Base-by-base conservation (phyloP, 257 asterid species). In the Parsonsia alboflavescens region DNA sequence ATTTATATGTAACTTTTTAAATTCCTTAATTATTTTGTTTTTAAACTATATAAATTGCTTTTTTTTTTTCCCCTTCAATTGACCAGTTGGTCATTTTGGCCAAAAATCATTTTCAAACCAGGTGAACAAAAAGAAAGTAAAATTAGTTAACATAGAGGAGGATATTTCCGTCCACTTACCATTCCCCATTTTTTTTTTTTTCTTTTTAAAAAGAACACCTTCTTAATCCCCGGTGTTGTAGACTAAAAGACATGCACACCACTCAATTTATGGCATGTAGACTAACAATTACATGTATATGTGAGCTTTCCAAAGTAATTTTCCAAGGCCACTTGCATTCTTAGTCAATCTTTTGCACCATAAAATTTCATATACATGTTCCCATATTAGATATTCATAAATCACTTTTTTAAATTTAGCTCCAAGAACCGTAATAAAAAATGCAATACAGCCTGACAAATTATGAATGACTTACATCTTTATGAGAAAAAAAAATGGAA, bases 401-500 rank as follows among this genome's bases (percentile, higher is more conserved):
- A 61, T 16, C 3, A 28, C 41, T 21, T 0, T 26, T n/a, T n/a
- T n/a, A n/a, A n/a, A 24, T n/a, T 54, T n/a, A 21, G 48, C 53
- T 58, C 4, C 9, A 12, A 74, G 30, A 48, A 49, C 13, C 53
- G 46, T 21, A 45, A 7, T 33, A 41, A 41, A 41, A 7, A 54
- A 53, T 5, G 13, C 7, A 39, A 28, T 21, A 50, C n/a, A 16
- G 16, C 21, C 5, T 12, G 56, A 5, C 21, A 19, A 8, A 19
- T 22, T 54, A n/a, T 46, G 6, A 12, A 13, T 72, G 53, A 62
- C 21, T 8, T 26, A 36, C 11, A 19, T 21, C 39, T 21, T 19
- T 11, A 26, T 21, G n/a, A n/a, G n/a, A 30, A 45, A 28, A 17
- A 46, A 64, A 76, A 65, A 68, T 50, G 39, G 65, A 73, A 90